These are phyloP conservation scores for Takashimella tepidaria DNA, from an alignment of 1,284 basidiomycete species.

Conservation along the genomic window DNA sequence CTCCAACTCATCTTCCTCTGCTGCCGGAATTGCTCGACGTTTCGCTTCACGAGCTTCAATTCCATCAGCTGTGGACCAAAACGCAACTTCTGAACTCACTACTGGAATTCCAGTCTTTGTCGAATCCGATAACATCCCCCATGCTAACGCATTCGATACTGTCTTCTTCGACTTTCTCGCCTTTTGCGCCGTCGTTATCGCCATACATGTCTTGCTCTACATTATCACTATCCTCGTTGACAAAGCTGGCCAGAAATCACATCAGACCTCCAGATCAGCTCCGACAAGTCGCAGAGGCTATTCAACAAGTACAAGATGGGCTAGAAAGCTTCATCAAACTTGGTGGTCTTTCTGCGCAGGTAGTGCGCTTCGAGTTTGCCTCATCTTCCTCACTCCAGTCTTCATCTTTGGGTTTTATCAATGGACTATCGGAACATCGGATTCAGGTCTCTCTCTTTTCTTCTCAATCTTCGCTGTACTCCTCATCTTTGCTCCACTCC, in stretches of 20 bases:
- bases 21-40: background rate
- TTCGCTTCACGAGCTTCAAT: slow-evolving; percentile 52
- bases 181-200: slow-evolving; percentile 56
- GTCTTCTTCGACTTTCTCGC: slow-evolving; percentile 67
- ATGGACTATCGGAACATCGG: slow-evolving; percentile 65
- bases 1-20: background rate
- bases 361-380: slow-evolving; percentile 50
- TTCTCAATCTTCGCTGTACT: slow-evolving; percentile 58
- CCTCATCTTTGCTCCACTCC: slow-evolving; percentile 54
- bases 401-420: slow-evolving; percentile 76
- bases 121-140: slow-evolving; percentile 66
- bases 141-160: slow-evolving; percentile 78
- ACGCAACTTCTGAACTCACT: slow-evolving; percentile 49
- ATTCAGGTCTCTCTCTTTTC: slow-evolving; percentile 74
- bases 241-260: slow-evolving; percentile 21
- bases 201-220: slow-evolving; percentile 56
- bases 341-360: slow-evolving; percentile 50
- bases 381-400: slow-evolving; percentile 64
- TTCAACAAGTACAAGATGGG: slow-evolving; percentile 38
- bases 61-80: slow-evolving; percentile 58
- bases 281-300: slow-evolving; percentile 4
- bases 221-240: slow-evolving; percentile 34
- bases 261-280: background rate
- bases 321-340: slow-evolving; percentile 50
- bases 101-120: slow-evolving; percentile 76